phyloP scores from a whole-genome alignment of 306 rosid species.

The Lathyrus oleraceus region DNA sequence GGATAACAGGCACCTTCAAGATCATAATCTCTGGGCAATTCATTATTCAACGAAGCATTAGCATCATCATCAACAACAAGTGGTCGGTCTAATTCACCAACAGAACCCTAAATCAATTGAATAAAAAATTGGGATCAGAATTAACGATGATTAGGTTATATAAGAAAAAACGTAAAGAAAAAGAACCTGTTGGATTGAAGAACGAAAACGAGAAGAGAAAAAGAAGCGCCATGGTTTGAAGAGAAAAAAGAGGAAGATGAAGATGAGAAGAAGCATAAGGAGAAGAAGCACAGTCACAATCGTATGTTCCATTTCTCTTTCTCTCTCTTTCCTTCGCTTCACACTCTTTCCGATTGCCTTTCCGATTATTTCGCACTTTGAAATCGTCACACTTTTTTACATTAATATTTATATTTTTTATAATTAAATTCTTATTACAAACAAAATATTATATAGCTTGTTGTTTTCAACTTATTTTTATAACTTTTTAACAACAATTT shows the following conservation, averaged over 20 bases:
- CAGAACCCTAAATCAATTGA: constrained; percentile 40
- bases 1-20: constrained; percentile 77
- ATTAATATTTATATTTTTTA: too few relatives aligned
- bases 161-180: background rate
- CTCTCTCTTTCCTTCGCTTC: constrained; percentile 49
- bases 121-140: constrained; percentile 12
- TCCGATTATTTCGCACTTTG: constrained; percentile 81
- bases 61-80: constrained; percentile 56
- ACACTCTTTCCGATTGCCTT: constrained; percentile 43
- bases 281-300: constrained; percentile 61
- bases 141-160: constrained; percentile 24
- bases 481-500: too few relatives aligned
- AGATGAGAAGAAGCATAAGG: constrained; percentile 89
- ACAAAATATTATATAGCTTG: too few relatives aligned
- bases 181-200: constrained; percentile 46
- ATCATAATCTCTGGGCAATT: constrained; percentile 72
- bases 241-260: constrained; percentile 64
- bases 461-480: too few relatives aligned
- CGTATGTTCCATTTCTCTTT: constrained; percentile 58
- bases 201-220: constrained; percentile 48
- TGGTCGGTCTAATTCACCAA: constrained; percentile 82
- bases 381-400: constrained; percentile 60
- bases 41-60: constrained; percentile 39
- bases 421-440: too few relatives aligned
- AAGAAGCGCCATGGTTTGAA: constrained; percentile 98